Base-by-base conservation (phyloP, 441 rosid genomes). In the Erodium chrysanthum region DNA sequence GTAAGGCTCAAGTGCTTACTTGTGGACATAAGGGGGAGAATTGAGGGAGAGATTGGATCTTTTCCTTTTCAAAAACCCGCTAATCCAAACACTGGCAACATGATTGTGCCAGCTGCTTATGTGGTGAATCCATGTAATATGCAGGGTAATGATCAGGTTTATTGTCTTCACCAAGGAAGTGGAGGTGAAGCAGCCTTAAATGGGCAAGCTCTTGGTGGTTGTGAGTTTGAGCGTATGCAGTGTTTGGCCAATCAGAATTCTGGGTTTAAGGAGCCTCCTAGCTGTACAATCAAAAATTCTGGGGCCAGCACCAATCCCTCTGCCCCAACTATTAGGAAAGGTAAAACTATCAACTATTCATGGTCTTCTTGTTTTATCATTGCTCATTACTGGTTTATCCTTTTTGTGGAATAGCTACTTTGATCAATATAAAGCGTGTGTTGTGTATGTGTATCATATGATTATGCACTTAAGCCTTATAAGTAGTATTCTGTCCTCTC, bases 1-100 rank as follows among this genome's bases (percentile, higher is more conserved):
- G 79, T 91, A 0, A 83, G 98, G 85, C 89, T 91, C 7, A 93
- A 93, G 85, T 93, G 97, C 84, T 83, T 93, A 78, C 96, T 91
- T 74, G 98, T 91, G 65, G 98, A 93, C 69, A 80, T 93, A 21
- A 81, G 96, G 56, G 98, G 97, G 31, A 84, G 98, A 74, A 93
- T 93, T 4, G 98, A 93, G 72, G 98, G 98, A 65, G 98, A 91
- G 79, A 89, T 93, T 72, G 98, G 98, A 25, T 73, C 91, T 25
- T 93, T 93, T 75, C 98, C 98, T 18, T 91, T 91, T 74, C 97
- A 89, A 80, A 93, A 91, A 72, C 69, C 86, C 0, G 66, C 74
- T 59, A 78, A 74, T 66, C 69, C 80, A 40, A 84, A 79, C 68
- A 37, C 83, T 72, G 76, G 80, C 1, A 77, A 67, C 70, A 21